Percentiles rank a stretch among this genome's conserved stretches.
These are phyloP conservation scores for Russula olivacea DNA, from an alignment of 768 basidiomycete genomes.

Conservation along the genomic window DNA sequence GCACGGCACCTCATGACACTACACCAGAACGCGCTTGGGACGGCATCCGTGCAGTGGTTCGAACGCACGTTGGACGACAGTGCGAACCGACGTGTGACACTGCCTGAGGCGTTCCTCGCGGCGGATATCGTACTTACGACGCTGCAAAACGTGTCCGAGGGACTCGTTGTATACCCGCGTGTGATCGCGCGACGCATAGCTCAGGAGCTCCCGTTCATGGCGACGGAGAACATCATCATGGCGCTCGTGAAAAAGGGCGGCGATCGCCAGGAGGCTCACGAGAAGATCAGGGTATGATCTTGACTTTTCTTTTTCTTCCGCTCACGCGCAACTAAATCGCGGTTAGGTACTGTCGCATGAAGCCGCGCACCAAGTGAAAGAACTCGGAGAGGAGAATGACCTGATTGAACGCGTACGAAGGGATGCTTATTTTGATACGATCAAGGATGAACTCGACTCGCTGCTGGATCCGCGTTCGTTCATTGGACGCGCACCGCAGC, in stretches of 20 bases:
- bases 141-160: slow-evolving; percentile 94
- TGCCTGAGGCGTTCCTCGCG: slow-evolving; percentile 95
- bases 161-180: slow-evolving; percentile 97
- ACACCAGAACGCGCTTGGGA: slow-evolving; percentile 96
- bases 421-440: slow-evolving; percentile 86
- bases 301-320: slow-evolving; percentile 7
- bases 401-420: slow-evolving; percentile 79
- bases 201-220: slow-evolving; percentile 99
- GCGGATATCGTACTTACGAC: slow-evolving; percentile 96
- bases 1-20: slow-evolving; percentile 94
- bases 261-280: slow-evolving; percentile 94
- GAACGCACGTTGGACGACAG: slow-evolving; percentile 97
- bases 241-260: slow-evolving; percentile 92
- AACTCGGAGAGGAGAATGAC: slow-evolving; percentile 92
- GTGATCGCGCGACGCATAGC: slow-evolving; percentile 89
- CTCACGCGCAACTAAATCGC: too few relatives aligned
- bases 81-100: slow-evolving; percentile 92
- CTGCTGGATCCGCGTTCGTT: slow-evolving; percentile 85
- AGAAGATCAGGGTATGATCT: slow-evolving; percentile 72
- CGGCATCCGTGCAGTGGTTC: slow-evolving; percentile 93
- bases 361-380: slow-evolving; percentile 90
- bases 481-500: slow-evolving; percentile 90
- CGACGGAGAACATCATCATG: slow-evolving; percentile 99
- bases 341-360: slow-evolving; percentile 84
- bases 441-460: slow-evolving; percentile 69